Evolutionary conservation across 768 basidiomycete species (phyloP).

Genomic region (Pisolithus microcarpus): DNA sequence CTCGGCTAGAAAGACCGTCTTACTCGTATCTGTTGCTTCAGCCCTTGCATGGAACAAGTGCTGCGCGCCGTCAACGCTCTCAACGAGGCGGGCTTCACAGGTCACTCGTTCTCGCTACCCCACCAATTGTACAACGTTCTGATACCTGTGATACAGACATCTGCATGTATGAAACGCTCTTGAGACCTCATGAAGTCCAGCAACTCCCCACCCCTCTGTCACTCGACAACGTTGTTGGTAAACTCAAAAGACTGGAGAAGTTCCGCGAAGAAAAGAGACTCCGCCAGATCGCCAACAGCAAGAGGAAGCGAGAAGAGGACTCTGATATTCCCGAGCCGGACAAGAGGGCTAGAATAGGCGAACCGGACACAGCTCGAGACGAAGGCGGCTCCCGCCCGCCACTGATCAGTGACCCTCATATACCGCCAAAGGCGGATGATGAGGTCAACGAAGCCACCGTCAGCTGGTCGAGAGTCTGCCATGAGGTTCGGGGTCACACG

Average conservation of each 20-base stretch:
- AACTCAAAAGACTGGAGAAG: conserved; percentile 67
- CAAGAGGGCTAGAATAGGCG: conserved; percentile 34
- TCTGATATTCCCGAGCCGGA: conserved; percentile 13
- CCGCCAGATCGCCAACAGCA: conserved; percentile 66
- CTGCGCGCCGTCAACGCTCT: conserved; percentile 83
- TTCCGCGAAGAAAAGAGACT: conserved; percentile 76
- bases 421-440: conserved; percentile 10
- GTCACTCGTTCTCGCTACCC: conserved; percentile 33
- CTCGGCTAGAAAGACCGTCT: conserved; percentile 66
- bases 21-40: conserved; percentile 94
- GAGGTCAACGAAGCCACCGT: conserved; percentile 30
- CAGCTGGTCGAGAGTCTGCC: conserved; percentile 59
- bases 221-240: conserved; percentile 50
- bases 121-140: conserved; percentile 2
- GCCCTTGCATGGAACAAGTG: conserved; percentile 98
- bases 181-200: conserved; percentile 79
- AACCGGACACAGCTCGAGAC: background rate
- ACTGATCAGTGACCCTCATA: conserved; percentile 5
- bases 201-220: conserved; percentile 45
- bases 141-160: conserved; percentile 50
- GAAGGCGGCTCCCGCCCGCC: conserved; percentile 2
- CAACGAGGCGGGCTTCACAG: conserved; percentile 84
- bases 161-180: conserved; percentile 89
- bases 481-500: conserved; percentile 91
- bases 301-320: conserved; percentile 32